Conservation (phyloP, 2,329 filamentous ascomycete genomes). For the Elsinoe australis region DNA sequence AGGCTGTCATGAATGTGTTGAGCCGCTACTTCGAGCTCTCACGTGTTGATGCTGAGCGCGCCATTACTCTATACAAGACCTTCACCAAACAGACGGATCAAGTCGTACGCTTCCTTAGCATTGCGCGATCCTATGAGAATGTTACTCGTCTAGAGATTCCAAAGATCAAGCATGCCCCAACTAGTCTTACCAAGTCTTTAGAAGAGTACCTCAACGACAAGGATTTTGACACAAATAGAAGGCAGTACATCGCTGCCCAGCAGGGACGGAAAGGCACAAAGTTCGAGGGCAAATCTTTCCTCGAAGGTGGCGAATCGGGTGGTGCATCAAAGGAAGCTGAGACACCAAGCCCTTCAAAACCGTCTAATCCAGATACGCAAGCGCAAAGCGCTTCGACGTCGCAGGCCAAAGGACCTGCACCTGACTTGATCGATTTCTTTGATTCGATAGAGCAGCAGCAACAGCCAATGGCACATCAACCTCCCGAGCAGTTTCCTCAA, state of each 20-base stretch:
- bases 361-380: constrained; percentile 24
- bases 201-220: constrained; percentile 92
- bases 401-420: constrained; percentile 54
- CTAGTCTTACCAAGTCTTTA: constrained; percentile 78
- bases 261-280: constrained; percentile 56
- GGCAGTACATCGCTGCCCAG: constrained; percentile 85
- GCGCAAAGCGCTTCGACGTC: constrained; percentile 22
- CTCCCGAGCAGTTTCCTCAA: constrained; percentile 26
- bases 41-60: constrained; percentile 81
- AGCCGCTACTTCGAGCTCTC: constrained; percentile 99
- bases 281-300: constrained; percentile 32
- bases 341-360: constrained; percentile 30
- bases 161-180: constrained; percentile 93
- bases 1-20: constrained; percentile 92
- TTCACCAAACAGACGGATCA: constrained; percentile 89
- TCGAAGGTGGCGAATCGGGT: constrained; percentile 24
- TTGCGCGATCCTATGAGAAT: constrained; percentile 83
- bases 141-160: constrained; percentile 90
- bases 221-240: constrained; percentile 87
- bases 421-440: constrained; percentile 89
- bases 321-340: constrained; percentile 24
- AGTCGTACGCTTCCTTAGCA: constrained; percentile 80
- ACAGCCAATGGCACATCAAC: constrained; percentile 46
- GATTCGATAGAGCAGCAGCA: constrained; percentile 88
- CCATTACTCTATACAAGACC: constrained; percentile 82